phyloP scores from a whole-genome alignment of 257 asterid species.

The Mentha longifolia region DNA sequence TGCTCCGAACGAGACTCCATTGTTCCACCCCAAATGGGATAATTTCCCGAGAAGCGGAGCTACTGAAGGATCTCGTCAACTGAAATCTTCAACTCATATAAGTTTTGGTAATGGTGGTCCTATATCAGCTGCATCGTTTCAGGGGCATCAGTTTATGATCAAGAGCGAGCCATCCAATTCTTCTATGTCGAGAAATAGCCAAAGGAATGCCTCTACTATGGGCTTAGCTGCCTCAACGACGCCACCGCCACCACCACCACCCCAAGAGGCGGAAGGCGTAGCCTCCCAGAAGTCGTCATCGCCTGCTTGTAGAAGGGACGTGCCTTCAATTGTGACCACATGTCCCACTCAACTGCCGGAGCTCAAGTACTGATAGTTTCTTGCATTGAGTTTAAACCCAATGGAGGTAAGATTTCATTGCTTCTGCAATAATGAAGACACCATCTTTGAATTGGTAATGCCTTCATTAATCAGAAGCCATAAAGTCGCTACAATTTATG shows the following conservation, averaged over 20 bases:
- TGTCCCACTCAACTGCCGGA: slow-evolving; percentile 48
- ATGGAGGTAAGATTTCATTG: neutral
- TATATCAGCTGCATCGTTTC: slow-evolving; percentile 30
- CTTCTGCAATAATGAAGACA: slow-evolving; percentile 17
- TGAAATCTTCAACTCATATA: slow-evolving; percentile 40
- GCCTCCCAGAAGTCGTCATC: slow-evolving; percentile 47
- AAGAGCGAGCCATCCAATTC: slow-evolving; percentile 29
- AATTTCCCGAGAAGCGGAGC: slow-evolving; percentile 32
- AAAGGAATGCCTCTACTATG: slow-evolving; percentile 14
- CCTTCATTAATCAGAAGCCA: neutral
- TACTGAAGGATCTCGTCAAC: slow-evolving; percentile 36
- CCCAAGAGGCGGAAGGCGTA: slow-evolving; percentile 39
- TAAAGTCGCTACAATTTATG: neutral
- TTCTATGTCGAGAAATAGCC: slow-evolving; percentile 25
- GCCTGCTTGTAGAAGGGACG: slow-evolving; percentile 49
- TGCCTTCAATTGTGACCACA: slow-evolving; percentile 41
- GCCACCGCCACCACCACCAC: slow-evolving; percentile 26
- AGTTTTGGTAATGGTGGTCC: slow-evolving; percentile 35
- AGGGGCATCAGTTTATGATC: slow-evolving; percentile 36
- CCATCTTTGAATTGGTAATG: neutral
- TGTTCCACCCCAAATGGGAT: slow-evolving; percentile 35
- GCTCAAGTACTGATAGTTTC: slow-evolving; percentile 42
- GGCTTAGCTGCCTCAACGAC: slow-evolving; percentile 23
- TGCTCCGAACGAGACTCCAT: slow-evolving; percentile 29
- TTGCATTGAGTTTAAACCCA: neutral